Base-by-base conservation (phyloP, 768 basidiomycete genomes). In the Infundibulicybe gibba region DNA sequence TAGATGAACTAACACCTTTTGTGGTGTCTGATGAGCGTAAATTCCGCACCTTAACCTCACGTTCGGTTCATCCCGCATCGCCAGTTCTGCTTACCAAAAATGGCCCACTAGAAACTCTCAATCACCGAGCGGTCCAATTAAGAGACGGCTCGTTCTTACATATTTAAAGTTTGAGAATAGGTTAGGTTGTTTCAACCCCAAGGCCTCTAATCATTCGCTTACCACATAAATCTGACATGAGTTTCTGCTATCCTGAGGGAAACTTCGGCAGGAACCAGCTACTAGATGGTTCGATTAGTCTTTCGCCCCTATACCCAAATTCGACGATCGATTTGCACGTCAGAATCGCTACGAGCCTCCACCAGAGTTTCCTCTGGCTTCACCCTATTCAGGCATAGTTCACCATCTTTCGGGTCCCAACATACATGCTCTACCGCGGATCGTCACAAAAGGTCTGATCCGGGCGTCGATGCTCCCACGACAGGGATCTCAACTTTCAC, bases 311-410 rank as follows among this genome's bases (percentile, higher is more conserved):
- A 89, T 88, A 87, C 86, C 85, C 86, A 87, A 86, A 84, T 89
- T 86, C 75, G 83, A 88, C 86, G 82, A 89, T 87, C 83, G 85
- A 89, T 89, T 89, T 90, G 87, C 87, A 89, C 83, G 84, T 88
- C 87, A 90, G 87, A 88, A 90, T 84, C 81, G 85, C 87, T 89
- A 85, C 83, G 81, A 86, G 83, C 87, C 84, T 88, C 86, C 86
- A 89, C 85, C 87, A 88, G 86, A 86, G 87, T 90, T 89, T 89
- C 85, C 87, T 85, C 86, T 89, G 87, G 85, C 87, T 88, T 87
- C 82, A 76, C 84, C 84, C 83, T 87, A 83, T 81, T 83, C 84
- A 85, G 68, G 68, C 83, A 87, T 86, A 86, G 82, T 86, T 86
- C 84, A 86, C 83, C 83, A 86, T 86, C 83, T 85, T 87, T 86